Evolutionary conservation across 1,284 basidiomycete species (phyloP), one percentile per base, ranked within the genome.

Genomic region (Moniliophthora roreri): DNA sequence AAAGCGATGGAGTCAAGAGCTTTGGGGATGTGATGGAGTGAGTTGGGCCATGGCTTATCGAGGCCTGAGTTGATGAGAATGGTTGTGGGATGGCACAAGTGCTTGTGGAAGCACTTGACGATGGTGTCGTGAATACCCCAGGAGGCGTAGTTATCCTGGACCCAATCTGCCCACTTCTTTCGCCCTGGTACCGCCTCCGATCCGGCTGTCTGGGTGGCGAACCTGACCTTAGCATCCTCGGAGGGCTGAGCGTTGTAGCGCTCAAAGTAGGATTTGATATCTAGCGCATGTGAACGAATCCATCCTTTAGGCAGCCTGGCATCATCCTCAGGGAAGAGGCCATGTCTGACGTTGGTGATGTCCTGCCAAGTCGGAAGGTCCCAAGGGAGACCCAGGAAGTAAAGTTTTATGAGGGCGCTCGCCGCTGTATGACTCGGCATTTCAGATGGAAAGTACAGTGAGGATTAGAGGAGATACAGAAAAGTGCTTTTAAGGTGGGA

Each of bases 121-220:
- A 69, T 58, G 0, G 18, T 49, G 2, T 45, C 20, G 28, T 71
- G 67, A 10, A 69, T 57, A 0, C 48, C 37, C 58, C 56, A 62
- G 0, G 26, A 9, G n/a, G 50, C 54, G 62, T 63, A 68, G 3
- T 21, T 20, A 2, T 36, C 35, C 0, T n/a, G 50, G 4, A 68
- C 46, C 16, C 36, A 66, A 1, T 34, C 15, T 1, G 48, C 42
- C 60, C 60, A 69, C 0, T 58, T 35, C 4, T 54, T 51, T 4
- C 62, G 56, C 11, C 68, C 66, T 15, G 62, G 65, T n/a, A n/a
- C n/a, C 28, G 57, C 39, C 8, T 7, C 21, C 1, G 41, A 28
- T 4, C 55, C 54, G 23, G 56, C 52, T 2, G 37, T 6, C 2
- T 36, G 44, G 13, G 36, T 34, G 4, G 61, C 54, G 40, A 67